Conservation (phyloP, 2,329 filamentous ascomycete species). For the Apiospora kogelbergensis region DNA sequence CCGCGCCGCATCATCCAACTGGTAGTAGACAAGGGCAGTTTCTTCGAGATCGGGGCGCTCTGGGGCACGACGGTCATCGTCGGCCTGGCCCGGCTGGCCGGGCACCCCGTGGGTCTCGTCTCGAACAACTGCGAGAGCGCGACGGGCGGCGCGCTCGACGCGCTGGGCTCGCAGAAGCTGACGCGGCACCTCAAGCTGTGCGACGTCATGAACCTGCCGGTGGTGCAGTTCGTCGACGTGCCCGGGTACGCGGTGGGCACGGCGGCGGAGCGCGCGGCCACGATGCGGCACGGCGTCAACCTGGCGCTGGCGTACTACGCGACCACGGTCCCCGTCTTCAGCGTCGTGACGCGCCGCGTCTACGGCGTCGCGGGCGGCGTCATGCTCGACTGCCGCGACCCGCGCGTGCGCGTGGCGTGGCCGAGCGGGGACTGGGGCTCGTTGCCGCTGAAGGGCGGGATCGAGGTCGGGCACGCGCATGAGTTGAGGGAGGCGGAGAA, state of each 20-base stretch:
- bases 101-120: conserved; percentile 58
- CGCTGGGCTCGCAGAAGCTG: conserved; percentile 60
- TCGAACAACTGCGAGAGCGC: conserved; percentile 62
- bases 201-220: conserved; percentile 64
- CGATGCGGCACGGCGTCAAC: conserved; percentile 64
- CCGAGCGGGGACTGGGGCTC: conserved; percentile 63
- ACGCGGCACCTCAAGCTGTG: conserved; percentile 61
- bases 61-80: conserved; percentile 64
- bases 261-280: conserved; percentile 60
- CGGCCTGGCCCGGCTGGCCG: conserved; percentile 58
- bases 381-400: conserved; percentile 63
- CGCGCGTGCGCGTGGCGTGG: conserved; percentile 62
- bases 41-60: conserved; percentile 63
- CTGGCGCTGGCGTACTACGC: conserved; percentile 62
- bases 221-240: conserved; percentile 63
- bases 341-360: conserved; percentile 58
- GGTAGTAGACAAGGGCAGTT: conserved; percentile 55
- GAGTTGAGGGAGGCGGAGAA: conserved; percentile 52
- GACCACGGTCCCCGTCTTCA: conserved; percentile 63
- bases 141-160: conserved; percentile 61
- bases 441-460: conserved; percentile 62
- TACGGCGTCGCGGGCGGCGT: conserved; percentile 65
- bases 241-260: conserved; percentile 66
- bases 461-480: conserved; percentile 62
- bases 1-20: conserved; percentile 55